Evolutionary conservation across 805 yeast species (phyloP), one percentile per base, ranked within the genome.

Genomic region (Saturnispora serradocipensis): DNA sequence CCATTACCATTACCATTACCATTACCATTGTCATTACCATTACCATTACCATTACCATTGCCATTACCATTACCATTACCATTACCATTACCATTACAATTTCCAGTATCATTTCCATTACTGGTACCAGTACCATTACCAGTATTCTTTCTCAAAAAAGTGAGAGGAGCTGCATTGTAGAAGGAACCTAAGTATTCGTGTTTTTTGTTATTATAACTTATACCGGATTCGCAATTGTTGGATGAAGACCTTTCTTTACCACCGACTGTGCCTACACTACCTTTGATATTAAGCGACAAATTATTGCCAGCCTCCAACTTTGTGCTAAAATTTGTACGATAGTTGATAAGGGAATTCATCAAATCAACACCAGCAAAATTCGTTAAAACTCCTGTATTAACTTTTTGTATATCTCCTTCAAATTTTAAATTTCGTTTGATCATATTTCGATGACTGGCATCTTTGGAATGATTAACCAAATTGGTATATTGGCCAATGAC

Each of bases 401-500:
- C 10, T 8, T 43, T 35, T 9, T 46, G 44, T 27, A 43, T 43
- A 9, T 46, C 43, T 27, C 51, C 32, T 11, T 49, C 36, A 24
- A 39, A 38, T 13, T 27, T 45, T 15, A 20, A 6, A 27, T 45
- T 45, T 13, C 7, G 30, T 34, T 34, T 30, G 2, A 18, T 45
- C 18, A 20, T 22, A 35, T 18, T 5, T 9, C 30, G 13, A 27
- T 44, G 13, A 30, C 11, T 30, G 7, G 10, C 28, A 11, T 24
- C n/a, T 22, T n/a, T n/a, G 11, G 22, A 16, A 6, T 36, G 40
- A n/a, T 36, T 36, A 5, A 36, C 11, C 40, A 40, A 22, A 22
- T 40, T 40, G 50, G 72, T 74, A 64, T 80, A 88, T 52, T 75
- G 76, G n/a, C 74, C 70, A 46, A 88, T 78, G 61, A 86, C 84